Percentiles rank a stretch among this genome's conserved stretches.
Evolutionary conservation across 2,329 filamentous ascomycete species (phyloP).

Genomic region (Lachnellula occidentalis): DNA sequence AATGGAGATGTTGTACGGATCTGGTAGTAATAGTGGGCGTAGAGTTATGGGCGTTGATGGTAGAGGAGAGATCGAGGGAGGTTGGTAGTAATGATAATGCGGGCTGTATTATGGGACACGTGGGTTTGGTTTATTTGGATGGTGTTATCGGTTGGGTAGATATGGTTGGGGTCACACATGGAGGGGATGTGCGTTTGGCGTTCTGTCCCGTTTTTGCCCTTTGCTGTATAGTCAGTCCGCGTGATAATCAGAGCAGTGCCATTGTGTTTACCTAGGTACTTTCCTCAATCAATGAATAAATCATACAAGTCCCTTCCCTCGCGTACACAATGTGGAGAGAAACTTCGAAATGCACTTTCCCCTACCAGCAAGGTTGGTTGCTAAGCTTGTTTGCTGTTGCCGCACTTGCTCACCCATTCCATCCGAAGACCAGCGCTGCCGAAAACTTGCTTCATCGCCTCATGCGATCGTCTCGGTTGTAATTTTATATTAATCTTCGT

Average conservation of each 20-base stretch:
- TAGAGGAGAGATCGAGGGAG: conserved; percentile 3
- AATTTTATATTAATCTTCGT: no score
- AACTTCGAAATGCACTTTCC: background rate
- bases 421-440: no score
- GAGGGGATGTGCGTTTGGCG: background rate
- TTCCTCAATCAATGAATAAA: background rate
- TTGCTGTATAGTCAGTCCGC: background rate
- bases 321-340: background rate
- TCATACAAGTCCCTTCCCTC: background rate
- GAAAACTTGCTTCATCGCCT: no score
- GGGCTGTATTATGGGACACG: no score
- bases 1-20: conserved; percentile 70
- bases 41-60: conserved; percentile 10
- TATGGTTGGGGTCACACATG: background rate
- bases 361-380: no score
- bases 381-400: no score
- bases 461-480: no score
- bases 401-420: no score
- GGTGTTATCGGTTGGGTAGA: background rate
- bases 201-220: background rate
- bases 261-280: background rate
- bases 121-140: background rate
- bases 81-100: conserved; percentile 12
- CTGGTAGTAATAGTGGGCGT: conserved; percentile 20
- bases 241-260: background rate